A percentile compares a stretch with the other conserved stretches of the same genome.
These are phyloP conservation scores for Kodamaea restingae DNA, from an alignment of 805 yeast genomes.

Conservation along the genomic window DNA sequence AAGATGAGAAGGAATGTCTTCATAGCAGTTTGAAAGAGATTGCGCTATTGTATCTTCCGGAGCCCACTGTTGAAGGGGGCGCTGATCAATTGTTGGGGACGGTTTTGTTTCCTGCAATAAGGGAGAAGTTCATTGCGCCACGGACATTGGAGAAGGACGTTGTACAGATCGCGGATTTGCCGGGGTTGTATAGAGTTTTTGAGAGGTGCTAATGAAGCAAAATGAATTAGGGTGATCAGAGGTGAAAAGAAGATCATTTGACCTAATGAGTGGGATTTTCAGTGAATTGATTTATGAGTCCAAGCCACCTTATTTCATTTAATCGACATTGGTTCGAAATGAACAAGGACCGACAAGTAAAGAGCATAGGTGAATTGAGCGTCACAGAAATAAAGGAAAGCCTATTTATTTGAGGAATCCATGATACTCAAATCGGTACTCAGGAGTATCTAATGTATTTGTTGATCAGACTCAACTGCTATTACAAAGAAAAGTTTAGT, in stretches of 20 bases:
- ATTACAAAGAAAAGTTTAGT: no score
- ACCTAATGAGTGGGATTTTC: background rate
- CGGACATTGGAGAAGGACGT: slow-evolving; percentile 48
- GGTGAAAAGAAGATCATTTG: background rate
- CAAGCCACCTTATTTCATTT: no score
- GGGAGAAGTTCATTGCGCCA: slow-evolving; percentile 63
- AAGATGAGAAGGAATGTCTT: slow-evolving; percentile 65
- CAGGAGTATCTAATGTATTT: no score
- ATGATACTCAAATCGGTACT: no score
- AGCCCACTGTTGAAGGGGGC: slow-evolving; percentile 24
- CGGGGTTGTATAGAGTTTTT: slow-evolving; percentile 86
- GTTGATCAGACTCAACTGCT: no score
- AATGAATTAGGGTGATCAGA: no score
- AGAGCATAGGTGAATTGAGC: no score
- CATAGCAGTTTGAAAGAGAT: slow-evolving; percentile 61
- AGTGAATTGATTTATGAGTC: background rate
- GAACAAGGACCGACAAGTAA: no score
- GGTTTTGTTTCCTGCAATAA: slow-evolving; percentile 60
- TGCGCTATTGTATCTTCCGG: slow-evolving; percentile 72
- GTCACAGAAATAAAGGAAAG: no score
- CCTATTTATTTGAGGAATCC: no score
- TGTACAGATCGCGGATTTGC: slow-evolving; percentile 84
- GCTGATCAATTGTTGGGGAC: slow-evolving; percentile 1
- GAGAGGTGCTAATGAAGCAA: slow-evolving; percentile 65
- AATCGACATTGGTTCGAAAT: no score